These are phyloP conservation scores for Blastobotrys arbuscula DNA, from an alignment of 1,139 yeast genomes.

Conservation along the genomic window DNA sequence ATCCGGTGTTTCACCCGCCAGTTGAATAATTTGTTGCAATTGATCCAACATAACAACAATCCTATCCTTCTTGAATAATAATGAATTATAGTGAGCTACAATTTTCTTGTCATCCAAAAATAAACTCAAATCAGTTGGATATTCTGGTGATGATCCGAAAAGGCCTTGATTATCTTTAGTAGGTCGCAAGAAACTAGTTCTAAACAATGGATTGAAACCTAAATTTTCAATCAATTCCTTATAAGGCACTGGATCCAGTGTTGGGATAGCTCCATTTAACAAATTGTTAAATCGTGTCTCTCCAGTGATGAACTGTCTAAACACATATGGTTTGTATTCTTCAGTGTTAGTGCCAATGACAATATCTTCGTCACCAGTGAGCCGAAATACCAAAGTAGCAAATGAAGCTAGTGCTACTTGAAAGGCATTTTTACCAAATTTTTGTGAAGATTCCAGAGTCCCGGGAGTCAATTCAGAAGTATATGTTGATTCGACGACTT, in stretches of 20 bases:
- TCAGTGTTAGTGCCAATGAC: constrained; percentile 65
- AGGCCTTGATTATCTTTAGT: constrained; percentile 17
- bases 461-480: constrained; percentile 37
- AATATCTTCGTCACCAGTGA: constrained; percentile 92
- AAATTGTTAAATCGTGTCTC: constrained; percentile 48
- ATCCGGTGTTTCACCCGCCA: constrained; percentile 34
- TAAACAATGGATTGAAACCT: constrained; percentile 58
- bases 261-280: constrained; percentile 41
- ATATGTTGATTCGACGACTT: constrained; percentile 58
- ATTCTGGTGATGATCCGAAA: constrained; percentile 26
- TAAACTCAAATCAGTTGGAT: constrained; percentile 53
- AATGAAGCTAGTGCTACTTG: constrained; percentile 60
- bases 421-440: constrained; percentile 33
- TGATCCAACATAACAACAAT: constrained; percentile 69
- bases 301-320: constrained; percentile 51
- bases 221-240: constrained; percentile 51
- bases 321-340: constrained; percentile 41
- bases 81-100: constrained; percentile 62
- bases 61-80: constrained; percentile 67
- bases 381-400: constrained; percentile 65
- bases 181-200: constrained; percentile 51
- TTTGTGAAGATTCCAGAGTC: constrained; percentile 14
- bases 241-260: constrained; percentile 40
- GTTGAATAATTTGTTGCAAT: constrained; percentile 48
- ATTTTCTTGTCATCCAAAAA: constrained; percentile 38